phyloP scores from a whole-genome alignment of 2,329 filamentous ascomycete species.

The Phialophora macrospora region DNA sequence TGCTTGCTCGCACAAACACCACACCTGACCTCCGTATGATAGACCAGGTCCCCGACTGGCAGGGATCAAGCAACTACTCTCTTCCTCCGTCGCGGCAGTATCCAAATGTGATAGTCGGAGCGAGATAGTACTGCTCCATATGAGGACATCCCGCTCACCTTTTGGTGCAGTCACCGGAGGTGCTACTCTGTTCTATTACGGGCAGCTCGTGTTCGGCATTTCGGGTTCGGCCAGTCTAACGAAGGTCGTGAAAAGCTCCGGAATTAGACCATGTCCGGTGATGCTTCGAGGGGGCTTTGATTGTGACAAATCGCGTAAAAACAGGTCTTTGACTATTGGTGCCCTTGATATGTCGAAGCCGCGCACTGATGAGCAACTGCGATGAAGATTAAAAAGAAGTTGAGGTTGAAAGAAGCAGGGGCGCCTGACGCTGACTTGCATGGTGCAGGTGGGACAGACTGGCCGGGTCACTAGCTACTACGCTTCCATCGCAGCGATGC shows the following conservation, averaged over 20 bases:
- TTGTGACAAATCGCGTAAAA: background rate
- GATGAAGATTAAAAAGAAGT: background rate
- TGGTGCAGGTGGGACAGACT: slow-evolving; percentile 7
- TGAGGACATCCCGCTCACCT: background rate
- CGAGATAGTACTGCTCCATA: background rate
- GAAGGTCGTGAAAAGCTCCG: slow-evolving; percentile 7
- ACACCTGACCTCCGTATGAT: background rate
- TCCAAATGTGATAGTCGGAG: background rate
- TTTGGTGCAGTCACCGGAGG: background rate
- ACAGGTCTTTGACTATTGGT: background rate
- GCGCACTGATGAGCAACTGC: background rate
- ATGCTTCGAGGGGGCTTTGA: background rate
- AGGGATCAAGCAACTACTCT: background rate
- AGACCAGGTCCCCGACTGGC: background rate
- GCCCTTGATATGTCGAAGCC: background rate
- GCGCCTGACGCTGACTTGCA: slow-evolving; percentile 4
- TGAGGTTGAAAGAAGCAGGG: slow-evolving; percentile 12
- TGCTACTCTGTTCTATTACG: background rate
- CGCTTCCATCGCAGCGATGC: background rate
- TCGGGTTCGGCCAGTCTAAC: slow-evolving; percentile 5
- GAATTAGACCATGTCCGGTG: background rate
- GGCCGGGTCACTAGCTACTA: background rate
- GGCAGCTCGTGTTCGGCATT: slow-evolving; percentile 10
- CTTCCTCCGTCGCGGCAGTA: background rate
- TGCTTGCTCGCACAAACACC: background rate